Percentiles rank a stretch among this genome's conserved stretches.
These are phyloP conservation scores for Fragosphaeria purpurea DNA, from an alignment of 2,329 filamentous ascomycete genomes.

Conservation along the genomic window DNA sequence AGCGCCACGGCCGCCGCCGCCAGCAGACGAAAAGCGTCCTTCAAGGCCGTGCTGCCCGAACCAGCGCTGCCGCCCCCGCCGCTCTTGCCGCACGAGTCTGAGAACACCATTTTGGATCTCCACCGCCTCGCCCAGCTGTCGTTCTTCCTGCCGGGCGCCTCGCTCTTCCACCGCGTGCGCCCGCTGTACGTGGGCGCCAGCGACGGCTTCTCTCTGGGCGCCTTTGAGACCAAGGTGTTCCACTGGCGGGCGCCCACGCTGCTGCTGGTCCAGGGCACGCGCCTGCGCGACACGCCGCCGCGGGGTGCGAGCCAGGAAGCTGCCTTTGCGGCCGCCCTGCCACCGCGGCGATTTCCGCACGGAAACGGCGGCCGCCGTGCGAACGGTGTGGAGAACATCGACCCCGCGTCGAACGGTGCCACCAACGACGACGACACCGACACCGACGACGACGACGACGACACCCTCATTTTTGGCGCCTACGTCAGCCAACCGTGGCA, in stretches of 20 bases:
- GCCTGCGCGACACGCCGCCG: constrained; percentile 39
- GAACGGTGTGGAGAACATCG: neutral
- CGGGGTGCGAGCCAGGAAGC: constrained; percentile 37
- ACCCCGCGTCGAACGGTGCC: too few species aligned
- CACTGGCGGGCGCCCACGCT: constrained; percentile 70
- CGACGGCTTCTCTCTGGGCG: constrained; percentile 67
- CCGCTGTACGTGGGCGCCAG: constrained; percentile 60
- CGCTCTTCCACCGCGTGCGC: constrained; percentile 55
- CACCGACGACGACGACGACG: constrained; percentile 4
- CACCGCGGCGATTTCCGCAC: constrained; percentile 49
- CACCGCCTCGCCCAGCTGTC: constrained; percentile 59
- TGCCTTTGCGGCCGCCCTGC: constrained; percentile 51
- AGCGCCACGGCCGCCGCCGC: neutral
- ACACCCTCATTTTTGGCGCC: constrained; percentile 54
- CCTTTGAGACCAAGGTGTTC: constrained; percentile 64
- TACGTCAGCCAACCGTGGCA: constrained; percentile 61
- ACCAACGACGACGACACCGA: neutral
- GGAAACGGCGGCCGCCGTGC: constrained; percentile 19
- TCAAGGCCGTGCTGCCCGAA: neutral
- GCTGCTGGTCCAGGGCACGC: constrained; percentile 56
- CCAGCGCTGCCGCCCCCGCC: constrained; percentile 4
- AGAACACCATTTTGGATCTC: constrained; percentile 54
- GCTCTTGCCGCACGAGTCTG: constrained; percentile 37
- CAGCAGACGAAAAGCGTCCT: neutral
- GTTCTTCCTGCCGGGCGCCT: constrained; percentile 56